Evolutionary conservation across 331 rosid genomes (phyloP).

Genomic region (Telfairia occidentalis): DNA sequence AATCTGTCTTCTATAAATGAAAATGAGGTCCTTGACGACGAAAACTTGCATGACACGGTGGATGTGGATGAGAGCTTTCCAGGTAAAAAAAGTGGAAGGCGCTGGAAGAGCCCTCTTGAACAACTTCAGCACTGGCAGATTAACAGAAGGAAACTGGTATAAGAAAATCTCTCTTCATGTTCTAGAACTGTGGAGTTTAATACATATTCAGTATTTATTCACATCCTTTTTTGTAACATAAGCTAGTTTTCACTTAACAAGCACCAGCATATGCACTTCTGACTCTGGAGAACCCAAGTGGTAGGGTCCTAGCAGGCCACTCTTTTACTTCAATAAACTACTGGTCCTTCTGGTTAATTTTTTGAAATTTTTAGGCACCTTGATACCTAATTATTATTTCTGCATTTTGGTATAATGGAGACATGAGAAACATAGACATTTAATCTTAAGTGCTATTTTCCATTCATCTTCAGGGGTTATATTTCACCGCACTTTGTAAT

Average conservation of each 20-base stretch:
- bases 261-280: background rate
- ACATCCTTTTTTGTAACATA: background rate
- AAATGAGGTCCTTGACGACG: constrained; percentile 67
- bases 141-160: constrained; percentile 73
- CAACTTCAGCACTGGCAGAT: constrained; percentile 97
- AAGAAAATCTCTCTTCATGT: background rate
- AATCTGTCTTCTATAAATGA: constrained; percentile 66
- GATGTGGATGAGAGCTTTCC: constrained; percentile 39
- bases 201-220: background rate
- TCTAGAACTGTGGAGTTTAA: background rate
- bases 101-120: constrained; percentile 90
- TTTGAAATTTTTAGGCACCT: background rate
- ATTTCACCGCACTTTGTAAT: constrained; percentile 2
- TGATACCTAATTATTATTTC: background rate
- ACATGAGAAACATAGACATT: background rate
- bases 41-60: constrained; percentile 61
- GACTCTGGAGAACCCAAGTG: background rate
- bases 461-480: background rate
- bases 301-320: background rate
- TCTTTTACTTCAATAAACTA: background rate
- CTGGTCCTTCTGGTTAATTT: background rate
- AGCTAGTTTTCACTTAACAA: background rate
- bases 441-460: background rate
- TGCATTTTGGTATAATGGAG: background rate
- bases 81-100: constrained; percentile 57